Conservation (phyloP, 352 stramenopile species). For the Phytophthora pini region DNA sequence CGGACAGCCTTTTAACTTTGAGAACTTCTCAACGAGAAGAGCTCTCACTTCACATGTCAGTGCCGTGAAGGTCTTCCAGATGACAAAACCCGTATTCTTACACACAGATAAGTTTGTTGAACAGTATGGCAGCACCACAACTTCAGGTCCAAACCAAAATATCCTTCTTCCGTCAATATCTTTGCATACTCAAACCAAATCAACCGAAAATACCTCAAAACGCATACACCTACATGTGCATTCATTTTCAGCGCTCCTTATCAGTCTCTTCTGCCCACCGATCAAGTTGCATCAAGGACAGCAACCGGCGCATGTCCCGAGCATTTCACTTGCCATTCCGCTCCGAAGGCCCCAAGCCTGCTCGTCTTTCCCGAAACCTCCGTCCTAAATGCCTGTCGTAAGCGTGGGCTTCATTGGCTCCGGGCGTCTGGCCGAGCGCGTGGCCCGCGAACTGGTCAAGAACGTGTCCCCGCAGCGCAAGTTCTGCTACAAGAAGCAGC, state of each 20-base stretch:
- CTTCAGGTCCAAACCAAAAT: too few species aligned
- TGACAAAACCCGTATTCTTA: too few species aligned
- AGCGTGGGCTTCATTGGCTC: slow-evolving; percentile 82
- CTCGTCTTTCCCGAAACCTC: neutral
- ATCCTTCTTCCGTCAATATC: neutral
- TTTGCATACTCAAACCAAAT: neutral
- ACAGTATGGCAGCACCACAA: too few species aligned
- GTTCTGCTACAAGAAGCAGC: slow-evolving; percentile 81
- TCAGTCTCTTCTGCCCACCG: slow-evolving; percentile 1
- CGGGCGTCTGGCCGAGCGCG: slow-evolving; percentile 62
- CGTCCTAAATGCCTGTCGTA: slow-evolving; percentile 40
- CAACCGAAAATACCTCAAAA: neutral
- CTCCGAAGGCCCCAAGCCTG: slow-evolving; percentile 6
- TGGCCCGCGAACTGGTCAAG: slow-evolving; percentile 69
- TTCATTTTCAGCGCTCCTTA: slow-evolving; percentile 2
- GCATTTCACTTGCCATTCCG: slow-evolving; percentile 20
- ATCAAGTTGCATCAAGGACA: slow-evolving; percentile 3
- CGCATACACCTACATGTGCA: neutral
- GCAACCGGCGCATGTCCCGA: slow-evolving; percentile 3
- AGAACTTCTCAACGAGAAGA: neutral
- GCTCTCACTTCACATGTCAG: too few species aligned
- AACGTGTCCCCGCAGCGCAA: slow-evolving; percentile 64
- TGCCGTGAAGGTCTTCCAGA: too few species aligned
- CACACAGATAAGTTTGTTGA: too few species aligned
- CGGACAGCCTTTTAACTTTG: neutral